These are phyloP conservation scores for Phascolomyces articulosus DNA, from an alignment of 371 early-diverging fungal species.

Conservation along the genomic window DNA sequence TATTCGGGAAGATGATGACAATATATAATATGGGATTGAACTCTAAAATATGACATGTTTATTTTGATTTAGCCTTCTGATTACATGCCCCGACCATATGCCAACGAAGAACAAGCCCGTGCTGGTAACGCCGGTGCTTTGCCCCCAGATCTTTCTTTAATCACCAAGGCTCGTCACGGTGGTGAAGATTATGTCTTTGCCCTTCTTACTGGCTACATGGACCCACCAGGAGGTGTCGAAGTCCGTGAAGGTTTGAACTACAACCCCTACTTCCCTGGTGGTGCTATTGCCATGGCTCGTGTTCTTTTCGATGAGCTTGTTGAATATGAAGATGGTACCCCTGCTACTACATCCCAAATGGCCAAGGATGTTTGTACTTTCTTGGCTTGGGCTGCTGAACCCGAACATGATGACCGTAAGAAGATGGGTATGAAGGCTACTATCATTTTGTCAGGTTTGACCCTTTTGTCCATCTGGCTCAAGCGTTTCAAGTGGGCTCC, in stretches of 20 bases:
- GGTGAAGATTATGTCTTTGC: conserved; percentile 96
- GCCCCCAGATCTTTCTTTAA: conserved; percentile 96
- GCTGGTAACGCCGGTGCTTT: conserved; percentile 96
- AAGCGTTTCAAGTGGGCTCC: conserved; percentile 83
- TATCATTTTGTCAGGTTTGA: conserved; percentile 61
- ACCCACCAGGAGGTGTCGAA: conserved; percentile 95
- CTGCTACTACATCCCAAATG: conserved; percentile 96
- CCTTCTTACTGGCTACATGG: conserved; percentile 93
- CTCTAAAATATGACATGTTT: no score
- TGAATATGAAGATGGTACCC: conserved; percentile 98
- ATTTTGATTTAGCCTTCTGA: conserved; percentile 72
- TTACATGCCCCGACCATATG: conserved; percentile 91
- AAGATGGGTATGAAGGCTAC: conserved; percentile 94
- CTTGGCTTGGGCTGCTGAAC: conserved; percentile 95
- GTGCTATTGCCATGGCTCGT: conserved; percentile 98
- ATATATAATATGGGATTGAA: no score
- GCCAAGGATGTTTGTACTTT: conserved; percentile 97
- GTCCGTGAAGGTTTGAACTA: conserved; percentile 96
- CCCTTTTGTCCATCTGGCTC: conserved; percentile 69
- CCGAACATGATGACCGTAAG: conserved; percentile 97
- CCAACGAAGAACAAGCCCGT: conserved; percentile 97
- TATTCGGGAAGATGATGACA: neutral
- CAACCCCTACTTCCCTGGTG: conserved; percentile 99
- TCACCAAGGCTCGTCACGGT: conserved; percentile 95
- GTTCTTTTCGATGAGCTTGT: conserved; percentile 92